These are phyloP conservation scores for Tolypocladium capitatum DNA, from an alignment of 2,329 filamentous ascomycete species.

Conservation along the genomic window DNA sequence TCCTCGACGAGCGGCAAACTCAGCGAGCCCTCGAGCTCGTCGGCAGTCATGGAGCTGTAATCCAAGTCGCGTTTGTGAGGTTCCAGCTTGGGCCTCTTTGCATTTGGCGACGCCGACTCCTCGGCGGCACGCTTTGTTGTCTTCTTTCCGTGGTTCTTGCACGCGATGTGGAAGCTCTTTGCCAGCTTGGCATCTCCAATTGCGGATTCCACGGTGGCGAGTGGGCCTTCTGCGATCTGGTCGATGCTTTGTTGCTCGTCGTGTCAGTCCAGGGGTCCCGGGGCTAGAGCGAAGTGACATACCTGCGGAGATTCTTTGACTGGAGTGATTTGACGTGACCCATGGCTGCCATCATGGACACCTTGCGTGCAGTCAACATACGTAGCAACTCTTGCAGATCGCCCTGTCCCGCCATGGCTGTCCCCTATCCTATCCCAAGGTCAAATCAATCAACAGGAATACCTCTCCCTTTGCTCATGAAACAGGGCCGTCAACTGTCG, in stretches of 20 bases:
- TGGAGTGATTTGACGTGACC: constrained; percentile 44
- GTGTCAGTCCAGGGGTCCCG: not conserved
- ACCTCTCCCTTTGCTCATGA: not conserved
- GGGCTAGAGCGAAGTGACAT: constrained; percentile 1
- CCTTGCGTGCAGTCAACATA: constrained; percentile 43
- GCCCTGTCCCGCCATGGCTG: constrained; percentile 39
- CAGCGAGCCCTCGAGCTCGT: constrained; percentile 50
- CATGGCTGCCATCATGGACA: constrained; percentile 47
- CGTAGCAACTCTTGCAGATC: constrained; percentile 49
- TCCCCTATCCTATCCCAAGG: no score
- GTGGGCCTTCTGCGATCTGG: constrained; percentile 38
- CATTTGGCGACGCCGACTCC: constrained; percentile 4
- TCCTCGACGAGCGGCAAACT: constrained; percentile 42
- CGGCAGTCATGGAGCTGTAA: constrained; percentile 31
- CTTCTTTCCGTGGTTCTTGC: constrained; percentile 37
- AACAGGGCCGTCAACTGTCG: not conserved
- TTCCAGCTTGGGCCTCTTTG: constrained; percentile 21
- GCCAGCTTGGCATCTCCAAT: constrained; percentile 36
- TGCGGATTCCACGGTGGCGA: constrained; percentile 29
- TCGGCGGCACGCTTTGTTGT: constrained; percentile 16
- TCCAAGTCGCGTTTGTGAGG: constrained; percentile 21
- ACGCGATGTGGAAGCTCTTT: constrained; percentile 37
- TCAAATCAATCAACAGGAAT: not conserved
- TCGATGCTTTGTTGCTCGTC: constrained; percentile 28
- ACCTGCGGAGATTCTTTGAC: constrained; percentile 41